phyloP scores from a whole-genome alignment of 148 eudicot species.

The Tetragonia tetragonoides region DNA sequence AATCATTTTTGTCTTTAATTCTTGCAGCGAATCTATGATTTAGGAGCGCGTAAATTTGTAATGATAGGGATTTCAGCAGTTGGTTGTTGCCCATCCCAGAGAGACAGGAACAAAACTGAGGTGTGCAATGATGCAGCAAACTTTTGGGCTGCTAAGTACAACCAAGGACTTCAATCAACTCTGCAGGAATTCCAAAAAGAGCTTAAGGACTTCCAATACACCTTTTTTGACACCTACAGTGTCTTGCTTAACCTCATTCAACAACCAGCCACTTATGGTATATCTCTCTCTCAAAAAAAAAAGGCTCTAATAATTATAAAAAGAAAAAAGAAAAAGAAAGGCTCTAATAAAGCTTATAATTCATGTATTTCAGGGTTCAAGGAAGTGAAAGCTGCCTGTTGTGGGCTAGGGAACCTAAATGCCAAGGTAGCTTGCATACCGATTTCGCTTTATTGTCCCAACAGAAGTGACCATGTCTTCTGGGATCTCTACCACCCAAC shows the following conservation, averaged over 20 bases:
- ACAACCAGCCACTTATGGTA: constrained; percentile 61
- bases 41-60: constrained; percentile 62
- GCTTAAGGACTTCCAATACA: constrained; percentile 44
- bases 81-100: constrained; percentile 72
- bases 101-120: constrained; percentile 35
- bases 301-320: too few species aligned
- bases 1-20: background rate
- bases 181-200: constrained; percentile 37
- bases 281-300: background rate
- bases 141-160: constrained; percentile 51
- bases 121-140: constrained; percentile 61
- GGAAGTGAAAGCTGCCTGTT: constrained; percentile 71
- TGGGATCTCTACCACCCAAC: constrained; percentile 94
- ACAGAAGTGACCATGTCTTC: constrained; percentile 67
- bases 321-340: too few species aligned
- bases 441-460: constrained; percentile 49
- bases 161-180: constrained; percentile 44
- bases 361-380: constrained; percentile 56
- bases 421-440: constrained; percentile 68
- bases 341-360: background rate
- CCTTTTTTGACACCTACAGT: constrained; percentile 50
- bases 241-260: constrained; percentile 41
- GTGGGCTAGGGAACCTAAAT: constrained; percentile 69
- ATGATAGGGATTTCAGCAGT: constrained; percentile 48
- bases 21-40: constrained; percentile 44